These are phyloP conservation scores for Ciborinia camelliae DNA, from an alignment of 2,329 filamentous ascomycete species.

Conservation along the genomic window DNA sequence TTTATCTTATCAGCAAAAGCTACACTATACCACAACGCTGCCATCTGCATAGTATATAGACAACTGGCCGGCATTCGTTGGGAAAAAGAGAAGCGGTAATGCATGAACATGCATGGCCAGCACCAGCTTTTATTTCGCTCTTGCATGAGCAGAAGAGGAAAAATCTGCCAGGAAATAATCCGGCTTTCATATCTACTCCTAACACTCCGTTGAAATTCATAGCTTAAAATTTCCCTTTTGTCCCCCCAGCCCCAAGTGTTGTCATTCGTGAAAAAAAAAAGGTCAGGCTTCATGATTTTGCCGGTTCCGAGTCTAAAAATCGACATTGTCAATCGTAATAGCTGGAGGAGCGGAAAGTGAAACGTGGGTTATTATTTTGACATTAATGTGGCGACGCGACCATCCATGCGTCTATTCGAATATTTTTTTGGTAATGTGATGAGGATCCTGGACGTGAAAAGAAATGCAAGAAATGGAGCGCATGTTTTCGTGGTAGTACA, in stretches of 20 bases:
- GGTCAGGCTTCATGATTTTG: background rate
- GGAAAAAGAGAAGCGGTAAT: constrained; percentile 6
- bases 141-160: constrained; percentile 15
- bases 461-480: constrained; percentile 16
- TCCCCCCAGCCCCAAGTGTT: background rate
- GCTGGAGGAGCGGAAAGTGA: constrained; percentile 7
- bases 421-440: constrained; percentile 13
- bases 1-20: background rate
- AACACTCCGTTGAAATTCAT: constrained; percentile 9
- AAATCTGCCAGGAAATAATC: background rate
- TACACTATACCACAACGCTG: background rate
- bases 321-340: background rate
- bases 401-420: constrained; percentile 16
- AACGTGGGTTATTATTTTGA: constrained; percentile 20
- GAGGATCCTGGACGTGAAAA: constrained; percentile 6
- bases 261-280: background rate
- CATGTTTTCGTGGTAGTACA: constrained; percentile 18
- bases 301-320: background rate
- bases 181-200: constrained; percentile 14
- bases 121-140: constrained; percentile 10
- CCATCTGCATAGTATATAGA: background rate
- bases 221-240: no score
- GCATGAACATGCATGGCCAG: constrained; percentile 16
- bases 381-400: constrained; percentile 18
- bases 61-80: background rate